Base-by-base conservation (phyloP, 2,329 filamentous ascomycete genomes). In the Leptographium radiaticola region DNA sequence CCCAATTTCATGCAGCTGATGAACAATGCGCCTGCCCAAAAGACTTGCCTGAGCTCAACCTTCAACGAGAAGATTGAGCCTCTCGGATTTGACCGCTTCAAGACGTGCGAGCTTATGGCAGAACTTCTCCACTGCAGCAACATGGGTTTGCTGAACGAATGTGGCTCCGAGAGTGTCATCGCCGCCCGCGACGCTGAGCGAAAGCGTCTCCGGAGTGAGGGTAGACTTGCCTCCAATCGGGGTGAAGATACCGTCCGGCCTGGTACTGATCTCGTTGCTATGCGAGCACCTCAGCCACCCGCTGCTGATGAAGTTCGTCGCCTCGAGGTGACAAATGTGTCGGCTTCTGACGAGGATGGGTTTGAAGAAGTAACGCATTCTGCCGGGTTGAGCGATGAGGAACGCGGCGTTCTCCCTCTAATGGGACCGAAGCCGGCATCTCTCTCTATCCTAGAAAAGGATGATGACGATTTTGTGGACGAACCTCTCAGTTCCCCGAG, bases 31-130 rank as follows among this genome's bases (percentile, higher is more conserved):
- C 83, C 83, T 1, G 81, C 84, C 4, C 83, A 84, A 62, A 84
- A 86, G 65, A 80, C 84, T 47, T 82, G 84, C 55, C 73, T 96
- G 40, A 85, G 83, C 61, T 91, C 89, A 3, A 93, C 93, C 0
- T 98, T 95, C 73, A 90, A 90, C 52, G 81, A 84, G 47, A 87
- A 86, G 67, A 90, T 98, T 52, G 89, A 97, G 67, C 91, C 93
- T 5, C 77, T 98, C 11, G 93, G 93, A 2, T 98, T 98, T 65
- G 93, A 98, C 68, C 80, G 93, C 20, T 98, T 98, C 75, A 98
- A 98, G 74, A 97, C 93, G 0, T 98, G 93, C 68, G 93, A 98
- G 69, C 75, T 98, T 56, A 97, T 98, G 93, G 93, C 93, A 1
- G 93, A 98, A 68, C 75, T 98, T 46, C 72, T 98, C 42, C 93